Base-by-base conservation (phyloP, 2,329 filamentous ascomycete species). In the Fusarium camptoceras region DNA sequence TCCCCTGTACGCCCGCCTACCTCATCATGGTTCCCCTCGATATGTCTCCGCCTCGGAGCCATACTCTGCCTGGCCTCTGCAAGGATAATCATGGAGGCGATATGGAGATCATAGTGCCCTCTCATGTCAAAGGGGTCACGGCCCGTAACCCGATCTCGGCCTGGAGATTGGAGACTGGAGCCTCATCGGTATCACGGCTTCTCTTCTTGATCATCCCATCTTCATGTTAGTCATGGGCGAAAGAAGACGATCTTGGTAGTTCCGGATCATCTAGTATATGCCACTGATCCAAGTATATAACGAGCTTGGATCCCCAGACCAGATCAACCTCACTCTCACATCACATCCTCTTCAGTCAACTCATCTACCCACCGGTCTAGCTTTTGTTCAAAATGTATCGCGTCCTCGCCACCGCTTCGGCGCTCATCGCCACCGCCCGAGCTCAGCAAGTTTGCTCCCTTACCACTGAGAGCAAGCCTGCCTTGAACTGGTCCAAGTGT, bases 401-500 rank as follows among this genome's bases (percentile, higher is more conserved):
- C 53, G 70, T 73, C 37, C 61, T 79, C 59, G 75, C 75, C 57
- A 67, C 76, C 60, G 63, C 68, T 56, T 71, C 75, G 64, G 74
- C 75, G 53, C 63, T 78, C 66, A 57, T 77, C 55, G 75, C 74
- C 31, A 59, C 69, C 8, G 71, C 58, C 53, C 69, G 66, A 28
- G 85, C 84, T 63, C 87, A 89, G 76, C 81, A 85, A 73, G 84
- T 80, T 57, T 87, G 87, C 76, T 80, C 81, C 30, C 71, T 80
- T 66, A 81, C 78, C 50, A 66, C 81, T 14, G 87, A 88, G 74
- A 81, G 72, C 30, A 87, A 89, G 75, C 88, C 87, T 20, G 61
- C 81, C 28, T 78, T 90, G 72, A 82, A 77, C 60, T 88, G 86
- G 84, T 80, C 84, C 64, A 82, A 82, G 72, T 90, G 88, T 78